Base-by-base conservation (phyloP, 331 rosid species). In the Cydonia oblonga region DNA sequence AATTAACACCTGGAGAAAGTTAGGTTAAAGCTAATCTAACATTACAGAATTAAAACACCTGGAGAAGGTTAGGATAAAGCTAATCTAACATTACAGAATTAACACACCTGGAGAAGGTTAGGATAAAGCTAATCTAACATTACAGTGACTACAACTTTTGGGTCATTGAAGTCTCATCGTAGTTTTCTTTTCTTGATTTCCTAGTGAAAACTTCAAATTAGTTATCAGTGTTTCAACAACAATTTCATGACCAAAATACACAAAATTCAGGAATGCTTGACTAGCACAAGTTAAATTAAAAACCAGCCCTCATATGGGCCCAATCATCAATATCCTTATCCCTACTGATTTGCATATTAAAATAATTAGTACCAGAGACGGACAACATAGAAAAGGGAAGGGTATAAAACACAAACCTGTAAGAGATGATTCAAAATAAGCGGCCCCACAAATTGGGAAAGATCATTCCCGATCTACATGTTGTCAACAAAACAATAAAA, bases 371-470 rank as follows among this genome's bases (percentile, higher is more conserved):
- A 71, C 28, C 52, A 28, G 15, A 71, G 12, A 53, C 49, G 19
- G 12, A 58, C 22, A 46, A 62, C 63, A 57, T 12, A 44, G 11
- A 63, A 63, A 63, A 26, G 20, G 30, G 30, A 25, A 25, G 12
- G 64, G 9, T 26, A 76, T 56, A n/a, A 2, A 54, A 40, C 38
- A 77, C 88, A 25, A 78, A 92, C 98, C 97, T 80, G 83, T 53
- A 93, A 89, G 65, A 93, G 96, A 57, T 74, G 77, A 74, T 84
- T 93, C 87, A 93, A 82, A 82, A 93, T 78, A 80, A 93, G 87
- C 9, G 98, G 98, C 59, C 98, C 98, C 65, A 73, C 58, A 84
- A 93, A 93, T 70, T 93, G 98, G 76, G 96, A 88, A 63, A 83
- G 64, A 81, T 93, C 98, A 80, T 92, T 90, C 84, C 92, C 93